A percentile compares a stretch with the other conserved stretches of the same genome.
Evolutionary conservation across 2,329 filamentous ascomycete species (phyloP).

Genomic region (Nothopassalora personata): DNA sequence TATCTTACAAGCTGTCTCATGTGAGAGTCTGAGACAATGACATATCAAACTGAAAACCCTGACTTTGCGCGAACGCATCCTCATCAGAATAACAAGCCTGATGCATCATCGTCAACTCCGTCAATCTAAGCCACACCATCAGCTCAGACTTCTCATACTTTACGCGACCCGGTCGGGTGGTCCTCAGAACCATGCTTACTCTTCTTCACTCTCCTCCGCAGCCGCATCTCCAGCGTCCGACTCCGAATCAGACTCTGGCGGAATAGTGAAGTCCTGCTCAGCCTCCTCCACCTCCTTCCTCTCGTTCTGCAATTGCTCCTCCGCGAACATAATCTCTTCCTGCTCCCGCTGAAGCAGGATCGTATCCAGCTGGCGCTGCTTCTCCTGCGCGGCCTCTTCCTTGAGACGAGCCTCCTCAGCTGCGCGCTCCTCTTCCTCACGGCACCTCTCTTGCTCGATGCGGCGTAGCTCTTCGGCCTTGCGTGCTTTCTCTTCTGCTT

Average conservation of each 20-base stretch:
- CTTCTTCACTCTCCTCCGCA: background rate
- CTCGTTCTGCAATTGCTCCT: constrained; percentile 16
- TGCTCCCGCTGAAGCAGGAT: constrained; percentile 6
- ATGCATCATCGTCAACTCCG: background rate
- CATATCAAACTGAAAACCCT: background rate
- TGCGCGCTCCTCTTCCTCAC: background rate
- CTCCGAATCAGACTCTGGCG: background rate
- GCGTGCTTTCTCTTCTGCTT: constrained; percentile 12
- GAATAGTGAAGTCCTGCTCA: constrained; percentile 13
- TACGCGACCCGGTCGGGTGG: background rate
- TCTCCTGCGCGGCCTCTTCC: constrained; percentile 5
- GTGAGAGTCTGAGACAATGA: background rate
- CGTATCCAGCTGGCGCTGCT: background rate
- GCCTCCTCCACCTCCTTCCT: constrained; percentile 20
- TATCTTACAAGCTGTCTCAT: background rate
- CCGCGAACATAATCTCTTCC: constrained; percentile 2
- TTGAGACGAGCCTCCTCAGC: background rate
- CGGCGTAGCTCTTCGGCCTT: constrained; percentile 1
- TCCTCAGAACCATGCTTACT: background rate
- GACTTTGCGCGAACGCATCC: background rate
- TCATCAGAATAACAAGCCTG: background rate
- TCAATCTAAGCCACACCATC: background rate
- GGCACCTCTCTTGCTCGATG: constrained; percentile 1
- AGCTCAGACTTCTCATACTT: background rate
- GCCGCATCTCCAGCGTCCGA: constrained; percentile 13